Evolutionary conservation across 257 asterid species (phyloP).

Genomic region (Solanum ahanhuiri): DNA sequence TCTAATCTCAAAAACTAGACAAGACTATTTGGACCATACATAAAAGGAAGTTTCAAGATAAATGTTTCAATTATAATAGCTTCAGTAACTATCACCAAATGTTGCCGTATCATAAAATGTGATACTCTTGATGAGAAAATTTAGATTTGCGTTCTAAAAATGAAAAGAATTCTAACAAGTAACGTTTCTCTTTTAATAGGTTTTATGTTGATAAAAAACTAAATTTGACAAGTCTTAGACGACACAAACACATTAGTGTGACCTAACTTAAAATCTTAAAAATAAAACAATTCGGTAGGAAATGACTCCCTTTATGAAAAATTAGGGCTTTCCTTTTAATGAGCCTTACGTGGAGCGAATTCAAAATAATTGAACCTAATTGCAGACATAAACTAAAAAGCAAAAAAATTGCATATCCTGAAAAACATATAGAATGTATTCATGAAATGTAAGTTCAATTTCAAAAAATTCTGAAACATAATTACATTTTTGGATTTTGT

Average conservation of each 20-base stretch:
- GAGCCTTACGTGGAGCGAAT: neutral
- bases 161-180: neutral
- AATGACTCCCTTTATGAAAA: neutral
- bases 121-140: neutral
- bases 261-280: neutral
- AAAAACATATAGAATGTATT: too few species aligned
- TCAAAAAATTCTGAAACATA: too few species aligned
- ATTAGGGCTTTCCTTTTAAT: too few species aligned
- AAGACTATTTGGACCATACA: too few species aligned
- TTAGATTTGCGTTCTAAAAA: neutral
- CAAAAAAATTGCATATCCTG: neutral
- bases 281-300: neutral
- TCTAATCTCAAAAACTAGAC: too few species aligned
- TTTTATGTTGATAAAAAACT: neutral
- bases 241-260: neutral
- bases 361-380: neutral
- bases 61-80: too few species aligned
- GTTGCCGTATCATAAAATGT: neutral
- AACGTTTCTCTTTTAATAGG: neutral
- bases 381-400: too few species aligned
- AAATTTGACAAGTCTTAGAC: neutral
- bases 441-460: too few species aligned
- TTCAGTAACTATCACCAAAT: neutral
- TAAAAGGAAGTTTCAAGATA: too few species aligned
- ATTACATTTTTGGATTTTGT: too few species aligned